Evolutionary conservation across 805 yeast genomes (phyloP).

Genomic region (Candida odintsovae): DNA sequence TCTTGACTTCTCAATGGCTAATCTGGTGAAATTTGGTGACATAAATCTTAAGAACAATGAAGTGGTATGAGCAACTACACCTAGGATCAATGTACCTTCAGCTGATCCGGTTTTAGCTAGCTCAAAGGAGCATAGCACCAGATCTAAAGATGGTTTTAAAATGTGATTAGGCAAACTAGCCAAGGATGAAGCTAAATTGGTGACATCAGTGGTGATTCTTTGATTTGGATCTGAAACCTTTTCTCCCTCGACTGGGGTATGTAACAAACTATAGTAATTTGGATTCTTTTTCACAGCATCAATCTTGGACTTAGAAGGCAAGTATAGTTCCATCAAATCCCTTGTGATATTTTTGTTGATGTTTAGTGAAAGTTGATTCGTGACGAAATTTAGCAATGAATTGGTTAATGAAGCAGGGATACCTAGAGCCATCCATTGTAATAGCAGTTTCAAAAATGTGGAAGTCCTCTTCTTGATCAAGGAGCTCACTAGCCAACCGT

Average conservation of each 20-base stretch:
- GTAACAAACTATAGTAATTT: constrained; percentile 67
- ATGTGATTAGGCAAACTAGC: constrained; percentile 77
- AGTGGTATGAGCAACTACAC: constrained; percentile 74
- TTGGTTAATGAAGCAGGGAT: constrained; percentile 81
- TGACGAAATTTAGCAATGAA: constrained; percentile 58
- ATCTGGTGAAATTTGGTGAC: constrained; percentile 85
- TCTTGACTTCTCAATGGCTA: constrained; percentile 68
- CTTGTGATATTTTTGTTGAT: constrained; percentile 63
- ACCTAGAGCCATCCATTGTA: constrained; percentile 79
- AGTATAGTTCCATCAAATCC: constrained; percentile 59
- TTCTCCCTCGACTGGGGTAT: constrained; percentile 37
- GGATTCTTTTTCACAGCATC: constrained; percentile 41
- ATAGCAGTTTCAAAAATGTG: constrained; percentile 54
- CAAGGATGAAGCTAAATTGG: constrained; percentile 64
- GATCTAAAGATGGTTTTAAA: constrained; percentile 76
- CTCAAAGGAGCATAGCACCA: constrained; percentile 74
- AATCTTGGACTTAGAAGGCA: constrained; percentile 45
- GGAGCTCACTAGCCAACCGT: constrained; percentile 79
- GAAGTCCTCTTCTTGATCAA: constrained; percentile 66
- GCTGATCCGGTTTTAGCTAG: constrained; percentile 45
- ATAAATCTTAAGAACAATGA: constrained; percentile 66
- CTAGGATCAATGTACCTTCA: constrained; percentile 74
- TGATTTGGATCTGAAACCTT: constrained; percentile 73
- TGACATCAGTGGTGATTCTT: constrained; percentile 74
- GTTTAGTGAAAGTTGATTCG: constrained; percentile 48